Percentiles rank a stretch among this genome's conserved stretches.
Evolutionary conservation across 2,329 filamentous ascomycete species (phyloP).

Genomic region (Penicillium brasilianum): DNA sequence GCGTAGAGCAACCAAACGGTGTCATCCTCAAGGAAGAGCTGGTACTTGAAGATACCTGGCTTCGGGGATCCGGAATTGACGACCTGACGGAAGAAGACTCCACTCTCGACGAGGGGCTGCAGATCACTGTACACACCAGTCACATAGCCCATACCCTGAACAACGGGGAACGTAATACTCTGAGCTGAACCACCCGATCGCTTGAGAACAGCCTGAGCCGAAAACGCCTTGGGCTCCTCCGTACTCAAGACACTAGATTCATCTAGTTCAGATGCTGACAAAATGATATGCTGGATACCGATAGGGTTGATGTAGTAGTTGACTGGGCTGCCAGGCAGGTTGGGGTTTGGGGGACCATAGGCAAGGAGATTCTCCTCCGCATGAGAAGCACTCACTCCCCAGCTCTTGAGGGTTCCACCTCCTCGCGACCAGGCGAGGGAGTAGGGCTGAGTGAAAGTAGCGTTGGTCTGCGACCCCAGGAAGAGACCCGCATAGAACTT

Average conservation of each 20-base stretch:
- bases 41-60: slow-evolving; percentile 75
- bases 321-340: slow-evolving; percentile 61
- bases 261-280: slow-evolving; percentile 78
- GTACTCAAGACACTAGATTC: slow-evolving; percentile 61
- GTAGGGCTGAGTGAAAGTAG: slow-evolving; percentile 78
- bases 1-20: slow-evolving; percentile 82
- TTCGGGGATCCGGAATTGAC: slow-evolving; percentile 60
- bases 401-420: slow-evolving; percentile 66
- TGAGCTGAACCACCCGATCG: slow-evolving; percentile 59
- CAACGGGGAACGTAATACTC: slow-evolving; percentile 75
- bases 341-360: slow-evolving; percentile 63
- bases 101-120: slow-evolving; percentile 74
- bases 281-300: slow-evolving; percentile 77
- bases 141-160: slow-evolving; percentile 88
- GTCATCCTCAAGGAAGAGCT: slow-evolving; percentile 71
- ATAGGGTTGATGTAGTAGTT: slow-evolving; percentile 81
- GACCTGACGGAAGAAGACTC: slow-evolving; percentile 74
- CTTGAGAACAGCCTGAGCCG: slow-evolving; percentile 70
- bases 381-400: slow-evolving; percentile 79
- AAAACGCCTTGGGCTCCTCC: slow-evolving; percentile 61
- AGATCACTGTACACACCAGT: slow-evolving; percentile 75
- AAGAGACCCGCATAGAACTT: slow-evolving; percentile 80
- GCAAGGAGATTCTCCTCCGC: slow-evolving; percentile 70
- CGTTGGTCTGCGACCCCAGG: slow-evolving; percentile 70
- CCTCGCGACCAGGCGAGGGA: slow-evolving; percentile 71